phyloP scores from a whole-genome alignment of 306 rosid genomes.

The Fragaria vesca region DNA sequence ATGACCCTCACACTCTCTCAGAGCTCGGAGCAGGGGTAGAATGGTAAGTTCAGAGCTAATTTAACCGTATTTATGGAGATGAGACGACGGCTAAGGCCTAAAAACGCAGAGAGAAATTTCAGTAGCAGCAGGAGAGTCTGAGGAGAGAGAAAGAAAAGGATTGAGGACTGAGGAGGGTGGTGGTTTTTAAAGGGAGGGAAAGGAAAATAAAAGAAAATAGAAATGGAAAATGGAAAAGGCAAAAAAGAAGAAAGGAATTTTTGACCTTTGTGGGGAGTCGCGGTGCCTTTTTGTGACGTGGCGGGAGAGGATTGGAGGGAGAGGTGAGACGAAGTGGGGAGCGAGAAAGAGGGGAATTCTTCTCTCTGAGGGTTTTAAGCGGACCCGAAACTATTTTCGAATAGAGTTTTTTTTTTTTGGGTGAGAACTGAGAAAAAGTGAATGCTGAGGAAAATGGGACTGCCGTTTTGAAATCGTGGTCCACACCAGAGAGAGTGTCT shows the following conservation, averaged over 20 bases:
- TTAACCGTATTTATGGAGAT: neutral
- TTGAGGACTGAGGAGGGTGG: neutral
- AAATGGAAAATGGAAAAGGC: neutral
- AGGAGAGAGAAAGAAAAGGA: constrained; percentile 10
- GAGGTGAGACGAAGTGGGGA: neutral
- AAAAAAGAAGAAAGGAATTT: neutral
- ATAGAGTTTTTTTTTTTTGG: neutral
- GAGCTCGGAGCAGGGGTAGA: constrained; percentile 22
- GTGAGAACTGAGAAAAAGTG: neutral
- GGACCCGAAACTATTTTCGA: neutral
- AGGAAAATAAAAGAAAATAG: neutral
- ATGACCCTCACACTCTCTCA: constrained; percentile 23
- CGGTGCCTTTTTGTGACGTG: neutral
- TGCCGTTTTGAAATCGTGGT: constrained; percentile 2
- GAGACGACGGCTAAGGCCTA: neutral
- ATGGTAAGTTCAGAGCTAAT: neutral
- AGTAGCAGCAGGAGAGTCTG: constrained; percentile 8
- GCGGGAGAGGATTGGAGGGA: neutral
- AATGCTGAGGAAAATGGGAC: neutral
- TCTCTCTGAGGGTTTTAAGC: neutral
- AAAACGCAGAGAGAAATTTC: constrained; percentile 5
- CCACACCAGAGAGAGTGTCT: neutral
- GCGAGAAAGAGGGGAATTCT: neutral
- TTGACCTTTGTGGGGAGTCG: neutral
- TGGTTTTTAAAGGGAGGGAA: constrained; percentile 17